These are phyloP conservation scores for Carex kokanica DNA, from an alignment of 176 grass and related monocot genomes.

Conservation along the genomic window DNA sequence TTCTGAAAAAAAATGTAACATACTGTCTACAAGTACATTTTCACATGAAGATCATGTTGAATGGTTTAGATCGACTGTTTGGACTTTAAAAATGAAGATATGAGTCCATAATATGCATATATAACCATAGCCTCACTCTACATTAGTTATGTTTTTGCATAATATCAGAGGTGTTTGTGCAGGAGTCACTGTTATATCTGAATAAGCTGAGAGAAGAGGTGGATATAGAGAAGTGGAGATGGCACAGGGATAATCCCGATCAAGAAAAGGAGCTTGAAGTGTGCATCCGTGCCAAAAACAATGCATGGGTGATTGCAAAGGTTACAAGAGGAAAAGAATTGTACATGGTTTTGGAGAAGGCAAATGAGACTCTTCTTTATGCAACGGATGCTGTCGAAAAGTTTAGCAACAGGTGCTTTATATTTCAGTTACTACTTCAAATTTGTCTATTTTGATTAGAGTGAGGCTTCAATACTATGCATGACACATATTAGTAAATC, in stretches of 20 bases:
- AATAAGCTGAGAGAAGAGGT: conserved; percentile 85
- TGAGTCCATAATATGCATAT: too few species aligned
- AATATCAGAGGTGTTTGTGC: conserved; percentile 29
- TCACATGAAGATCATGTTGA: too few species aligned
- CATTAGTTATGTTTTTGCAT: neutral
- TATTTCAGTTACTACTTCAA: conserved; percentile 5
- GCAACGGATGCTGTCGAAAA: conserved; percentile 88
- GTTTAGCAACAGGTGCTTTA: conserved; percentile 86
- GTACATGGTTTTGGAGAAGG: conserved; percentile 91
- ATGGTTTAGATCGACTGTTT: too few species aligned
- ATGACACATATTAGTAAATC: too few species aligned
- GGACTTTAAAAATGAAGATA: too few species aligned
- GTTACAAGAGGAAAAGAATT: conserved; percentile 67
- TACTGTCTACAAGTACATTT: too few species aligned
- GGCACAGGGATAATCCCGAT: conserved; percentile 46
- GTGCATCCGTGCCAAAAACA: conserved; percentile 78
- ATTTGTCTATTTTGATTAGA: neutral
- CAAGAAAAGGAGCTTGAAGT: conserved; percentile 74
- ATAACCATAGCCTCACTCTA: neutral
- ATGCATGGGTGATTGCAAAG: conserved; percentile 93
- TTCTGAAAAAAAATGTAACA: too few species aligned
- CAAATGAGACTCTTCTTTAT: conserved; percentile 86
- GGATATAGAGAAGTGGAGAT: conserved; percentile 72
- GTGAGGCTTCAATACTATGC: too few species aligned
- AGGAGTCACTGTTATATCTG: conserved; percentile 72